phyloP scores from a whole-genome alignment of 345 rosid genomes.

The Eucalyptus shirleyi region DNA sequence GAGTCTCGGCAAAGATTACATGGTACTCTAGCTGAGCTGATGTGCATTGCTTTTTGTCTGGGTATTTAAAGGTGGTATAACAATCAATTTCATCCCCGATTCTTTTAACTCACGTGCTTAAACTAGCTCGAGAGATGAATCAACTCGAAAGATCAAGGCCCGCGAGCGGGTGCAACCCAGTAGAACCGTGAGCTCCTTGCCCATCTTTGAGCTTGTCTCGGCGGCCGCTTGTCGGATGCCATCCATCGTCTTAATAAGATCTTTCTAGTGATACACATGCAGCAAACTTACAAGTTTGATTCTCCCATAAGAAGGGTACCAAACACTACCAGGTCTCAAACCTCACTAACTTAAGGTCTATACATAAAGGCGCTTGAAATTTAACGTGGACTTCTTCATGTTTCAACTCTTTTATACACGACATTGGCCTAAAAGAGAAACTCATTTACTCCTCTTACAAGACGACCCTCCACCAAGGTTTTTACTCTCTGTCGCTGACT shows the following conservation, averaged over 20 bases:
- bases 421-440: background rate
- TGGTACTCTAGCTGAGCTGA: background rate
- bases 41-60: background rate
- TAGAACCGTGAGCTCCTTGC: background rate
- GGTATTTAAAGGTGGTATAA: background rate
- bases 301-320: background rate
- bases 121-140: background rate
- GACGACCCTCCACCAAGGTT: background rate
- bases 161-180: background rate
- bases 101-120: background rate
- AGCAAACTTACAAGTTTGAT: background rate
- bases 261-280: background rate
- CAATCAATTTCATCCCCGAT: background rate
- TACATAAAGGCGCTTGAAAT: background rate
- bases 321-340: background rate
- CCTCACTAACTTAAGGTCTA: background rate
- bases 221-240: background rate
- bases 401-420: background rate
- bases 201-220: background rate
- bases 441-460: background rate
- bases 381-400: background rate
- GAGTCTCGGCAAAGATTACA: background rate
- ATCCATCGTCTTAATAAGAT: background rate
- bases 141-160: background rate
- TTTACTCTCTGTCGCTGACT: background rate